phyloP scores from a whole-genome alignment of 441 rosid species.

The Corymbia citriodora region DNA sequence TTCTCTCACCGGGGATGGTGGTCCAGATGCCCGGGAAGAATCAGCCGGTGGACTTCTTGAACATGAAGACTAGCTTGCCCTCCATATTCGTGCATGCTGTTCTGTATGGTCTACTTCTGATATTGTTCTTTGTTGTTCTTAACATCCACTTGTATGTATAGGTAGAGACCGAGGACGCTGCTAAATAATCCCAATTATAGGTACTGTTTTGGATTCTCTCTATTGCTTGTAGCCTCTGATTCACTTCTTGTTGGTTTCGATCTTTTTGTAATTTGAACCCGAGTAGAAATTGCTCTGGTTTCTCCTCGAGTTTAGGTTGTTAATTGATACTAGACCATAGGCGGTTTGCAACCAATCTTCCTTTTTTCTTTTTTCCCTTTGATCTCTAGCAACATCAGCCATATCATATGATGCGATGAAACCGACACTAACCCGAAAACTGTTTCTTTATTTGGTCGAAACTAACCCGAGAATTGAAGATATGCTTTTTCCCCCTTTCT shows the following conservation, averaged over 20 bases:
- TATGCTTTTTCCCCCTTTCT: not conserved
- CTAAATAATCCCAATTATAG: not conserved
- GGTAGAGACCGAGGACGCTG: not conserved
- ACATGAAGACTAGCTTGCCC: conserved; percentile 79
- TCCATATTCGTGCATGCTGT: conserved; percentile 63
- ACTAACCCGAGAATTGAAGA: not conserved
- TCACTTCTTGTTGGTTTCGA: not conserved
- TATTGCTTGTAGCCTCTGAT: not conserved
- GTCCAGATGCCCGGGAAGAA: conserved; percentile 69
- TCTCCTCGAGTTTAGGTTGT: not conserved
- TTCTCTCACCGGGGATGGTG: conserved; percentile 64
- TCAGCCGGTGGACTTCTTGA: conserved; percentile 62
- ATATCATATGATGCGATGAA: not conserved
- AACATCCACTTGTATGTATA: conserved; percentile 55
- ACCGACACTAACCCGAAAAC: not conserved
- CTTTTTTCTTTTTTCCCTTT: too few relatives aligned
- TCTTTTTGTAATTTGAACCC: not conserved
- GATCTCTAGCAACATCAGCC: not conserved
- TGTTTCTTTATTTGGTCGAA: too few relatives aligned
- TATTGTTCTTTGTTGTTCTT: conserved; percentile 62
- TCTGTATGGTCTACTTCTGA: conserved; percentile 62
- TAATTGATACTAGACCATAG: not conserved
- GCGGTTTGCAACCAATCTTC: not conserved
- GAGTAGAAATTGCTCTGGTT: not conserved
- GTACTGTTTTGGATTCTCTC: not conserved